Evolutionary conservation across 116 monocot genomes (phyloP).

Genomic region (Dioscorea cayenensis): DNA sequence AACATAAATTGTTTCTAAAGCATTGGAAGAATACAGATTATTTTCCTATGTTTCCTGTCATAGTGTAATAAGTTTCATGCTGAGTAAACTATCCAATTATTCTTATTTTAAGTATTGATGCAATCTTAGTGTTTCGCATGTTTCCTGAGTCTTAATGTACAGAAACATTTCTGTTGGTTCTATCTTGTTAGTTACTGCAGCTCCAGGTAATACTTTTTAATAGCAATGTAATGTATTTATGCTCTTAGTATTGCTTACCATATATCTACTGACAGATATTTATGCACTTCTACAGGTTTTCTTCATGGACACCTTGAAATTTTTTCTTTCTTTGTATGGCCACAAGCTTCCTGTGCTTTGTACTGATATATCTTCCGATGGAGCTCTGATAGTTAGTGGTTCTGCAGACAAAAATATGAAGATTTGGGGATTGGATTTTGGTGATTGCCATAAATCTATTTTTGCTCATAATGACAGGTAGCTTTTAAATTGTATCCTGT

Average conservation of each 20-base stretch:
- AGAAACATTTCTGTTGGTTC: too few relatives aligned
- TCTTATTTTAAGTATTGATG: too few relatives aligned
- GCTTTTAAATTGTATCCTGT: constrained; percentile 2
- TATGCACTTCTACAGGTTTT: constrained; percentile 53
- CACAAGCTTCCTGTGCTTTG: constrained; percentile 89
- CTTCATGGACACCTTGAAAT: constrained; percentile 77
- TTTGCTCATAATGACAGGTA: constrained; percentile 96
- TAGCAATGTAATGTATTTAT: too few relatives aligned
- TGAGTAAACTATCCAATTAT: too few relatives aligned
- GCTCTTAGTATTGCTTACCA: too few relatives aligned
- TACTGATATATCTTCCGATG: constrained; percentile 99
- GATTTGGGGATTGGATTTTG: constrained; percentile 98
- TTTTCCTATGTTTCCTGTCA: too few relatives aligned
- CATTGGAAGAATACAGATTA: not conserved
- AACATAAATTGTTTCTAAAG: not conserved
- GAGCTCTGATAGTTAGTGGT: constrained; percentile 80
- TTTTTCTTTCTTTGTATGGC: constrained; percentile 72
- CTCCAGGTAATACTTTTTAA: too few relatives aligned
- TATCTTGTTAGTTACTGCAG: too few relatives aligned
- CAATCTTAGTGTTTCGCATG: too few relatives aligned
- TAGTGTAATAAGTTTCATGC: too few relatives aligned
- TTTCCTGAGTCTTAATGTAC: too few relatives aligned
- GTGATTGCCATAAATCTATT: constrained; percentile 86
- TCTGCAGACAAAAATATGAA: constrained; percentile 95
- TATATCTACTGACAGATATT: not conserved